Evolutionary conservation across 2,329 filamentous ascomycete species (phyloP), one percentile per base, ranked within the genome.

Genomic region (Penicillium sp.): DNA sequence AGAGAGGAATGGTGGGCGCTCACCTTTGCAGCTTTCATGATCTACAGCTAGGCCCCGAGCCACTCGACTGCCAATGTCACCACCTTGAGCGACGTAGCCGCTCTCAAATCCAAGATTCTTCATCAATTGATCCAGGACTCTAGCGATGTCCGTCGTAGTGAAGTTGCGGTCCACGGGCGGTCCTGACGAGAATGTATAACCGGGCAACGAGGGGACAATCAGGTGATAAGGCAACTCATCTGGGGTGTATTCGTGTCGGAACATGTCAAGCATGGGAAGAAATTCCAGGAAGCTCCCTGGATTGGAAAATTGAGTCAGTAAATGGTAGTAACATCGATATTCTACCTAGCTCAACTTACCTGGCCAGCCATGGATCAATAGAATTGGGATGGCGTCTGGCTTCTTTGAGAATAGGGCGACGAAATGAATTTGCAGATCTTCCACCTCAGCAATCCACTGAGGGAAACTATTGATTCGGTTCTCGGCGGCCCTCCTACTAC

Each of bases 391-490:
- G 0, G 82, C 82, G 67, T 80, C 74, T 5, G 71, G 54, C 14
- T 76, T 79, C 54, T 75, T 63, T 0, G 81, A 84, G 61, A 83
- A 83, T 0, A 84, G 71, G 2, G 79, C 82, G 0, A 76, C 68
- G 63, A 84, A 84, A 66, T 84, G 82, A 47, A 83, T 70, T 1
- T 70, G 65, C 48, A 79, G 53, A 25, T 81, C 78, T 11, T 75
- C 73, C 53, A 84, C 73, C 0, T 71, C 62, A 0, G 75, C 71
- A 1, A 71, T 81, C 72, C 79, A 85, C 60, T 85, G 82, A 1
- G 82, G 82, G 47, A 82, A 81, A 12, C 71, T 75, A 65, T 85
- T 85, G 64, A 84, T 79, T 15, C 76, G 73, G 42, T 75, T 66
- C 63, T 78, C 73, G 3, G 72, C 70, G 55, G 74, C 66, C 69